Conservation (phyloP, 768 basidiomycete species). For the Pisolithus sp. region DNA sequence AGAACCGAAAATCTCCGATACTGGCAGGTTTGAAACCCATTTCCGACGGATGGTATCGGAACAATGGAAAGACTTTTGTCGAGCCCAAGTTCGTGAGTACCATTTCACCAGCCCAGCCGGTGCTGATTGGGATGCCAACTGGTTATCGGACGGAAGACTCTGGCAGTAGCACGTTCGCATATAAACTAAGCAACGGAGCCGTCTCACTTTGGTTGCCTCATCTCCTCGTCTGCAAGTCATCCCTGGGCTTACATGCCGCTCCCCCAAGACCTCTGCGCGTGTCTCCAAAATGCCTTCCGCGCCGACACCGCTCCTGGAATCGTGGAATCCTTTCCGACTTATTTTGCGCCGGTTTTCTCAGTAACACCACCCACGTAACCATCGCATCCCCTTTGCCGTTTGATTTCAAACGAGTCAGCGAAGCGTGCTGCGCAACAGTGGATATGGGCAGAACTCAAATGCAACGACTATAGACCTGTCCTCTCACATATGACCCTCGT, state of each 20-base stretch:
- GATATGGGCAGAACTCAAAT: conserved; percentile 94
- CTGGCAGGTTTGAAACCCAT: no score
- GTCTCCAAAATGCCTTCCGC: conserved; percentile 86
- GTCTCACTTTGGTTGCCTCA: neutral
- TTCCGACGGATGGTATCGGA: no score
- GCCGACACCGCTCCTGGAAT: conserved; percentile 80
- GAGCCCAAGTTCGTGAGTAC: no score
- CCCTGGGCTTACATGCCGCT: conserved; percentile 37
- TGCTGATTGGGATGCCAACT: no score
- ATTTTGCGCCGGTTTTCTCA: conserved; percentile 84
- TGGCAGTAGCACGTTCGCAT: neutral
- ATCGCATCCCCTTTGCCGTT: conserved; percentile 54
- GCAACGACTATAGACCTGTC: conserved; percentile 84
- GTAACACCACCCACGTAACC: conserved; percentile 76
- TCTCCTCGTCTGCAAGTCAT: neutral
- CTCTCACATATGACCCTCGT: conserved; percentile 74
- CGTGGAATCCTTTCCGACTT: conserved; percentile 90
- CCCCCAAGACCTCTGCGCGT: conserved; percentile 84
- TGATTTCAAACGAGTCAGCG: conserved; percentile 51
- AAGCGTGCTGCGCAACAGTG: conserved; percentile 66
- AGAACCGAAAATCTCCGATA: no score
- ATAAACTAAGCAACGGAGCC: neutral
- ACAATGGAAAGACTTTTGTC: no score
- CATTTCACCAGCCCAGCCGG: no score
- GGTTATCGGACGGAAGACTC: no score